Percentiles rank a stretch among this genome's conserved stretches.
phyloP scores from a whole-genome alignment of 1,139 yeast genomes.

The Suhomyces bolitotheri region DNA sequence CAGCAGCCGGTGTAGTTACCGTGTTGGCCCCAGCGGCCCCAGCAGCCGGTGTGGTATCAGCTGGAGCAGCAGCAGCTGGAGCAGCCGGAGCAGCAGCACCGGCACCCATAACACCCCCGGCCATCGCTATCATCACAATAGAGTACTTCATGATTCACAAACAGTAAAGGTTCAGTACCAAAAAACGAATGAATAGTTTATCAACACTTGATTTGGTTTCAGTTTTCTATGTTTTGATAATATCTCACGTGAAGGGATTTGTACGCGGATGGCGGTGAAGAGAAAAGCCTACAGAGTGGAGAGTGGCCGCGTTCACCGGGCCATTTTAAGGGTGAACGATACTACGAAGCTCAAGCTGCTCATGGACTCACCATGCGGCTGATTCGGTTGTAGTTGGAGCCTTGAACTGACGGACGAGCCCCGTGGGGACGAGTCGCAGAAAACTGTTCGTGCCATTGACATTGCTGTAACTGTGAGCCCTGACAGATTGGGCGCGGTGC shows the following conservation, averaged over 20 bases:
- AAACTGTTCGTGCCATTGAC: not conserved
- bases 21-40: not conserved
- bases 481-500: too few relatives aligned
- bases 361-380: too few relatives aligned
- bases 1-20: constrained; percentile 7
- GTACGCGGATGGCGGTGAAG: too few relatives aligned
- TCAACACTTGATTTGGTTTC: too few relatives aligned
- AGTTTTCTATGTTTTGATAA: constrained; percentile 5
- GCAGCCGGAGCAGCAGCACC: constrained; percentile 14
- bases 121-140: constrained; percentile 8
- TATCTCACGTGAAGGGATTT: constrained; percentile 2
- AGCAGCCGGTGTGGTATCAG: constrained; percentile 1
- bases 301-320: too few relatives aligned
- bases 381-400: not conserved
- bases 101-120: constrained; percentile 13
- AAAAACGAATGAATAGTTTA: too few relatives aligned
- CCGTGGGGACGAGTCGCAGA: constrained; percentile 1
- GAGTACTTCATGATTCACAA: constrained; percentile 11
- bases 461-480: too few relatives aligned
- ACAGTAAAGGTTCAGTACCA: too few relatives aligned
- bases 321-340: too few relatives aligned
- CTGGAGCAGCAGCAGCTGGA: constrained; percentile 9
- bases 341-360: too few relatives aligned
- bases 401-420: not conserved
- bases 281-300: too few relatives aligned